Percentiles rank a stretch among this genome's conserved stretches.
Evolutionary conservation across 768 basidiomycete genomes (phyloP).

Genomic region (Cyathus striatus): DNA sequence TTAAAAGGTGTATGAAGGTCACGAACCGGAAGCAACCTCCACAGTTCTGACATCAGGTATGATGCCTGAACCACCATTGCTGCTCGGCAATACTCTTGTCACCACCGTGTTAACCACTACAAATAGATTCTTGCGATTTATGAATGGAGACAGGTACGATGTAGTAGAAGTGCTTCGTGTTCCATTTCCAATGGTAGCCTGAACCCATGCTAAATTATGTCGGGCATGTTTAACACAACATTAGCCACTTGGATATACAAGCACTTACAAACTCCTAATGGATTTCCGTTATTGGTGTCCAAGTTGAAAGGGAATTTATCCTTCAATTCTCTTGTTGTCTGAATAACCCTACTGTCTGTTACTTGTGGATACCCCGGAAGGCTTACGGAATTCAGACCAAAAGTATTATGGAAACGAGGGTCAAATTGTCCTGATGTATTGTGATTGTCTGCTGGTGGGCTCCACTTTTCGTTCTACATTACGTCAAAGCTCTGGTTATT

Average conservation of each 20-base stretch:
- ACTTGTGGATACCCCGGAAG: slow-evolving; percentile 10
- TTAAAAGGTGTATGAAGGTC: background rate
- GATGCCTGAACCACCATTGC: too few species aligned
- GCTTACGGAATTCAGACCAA: slow-evolving; percentile 16
- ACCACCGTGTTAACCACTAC: slow-evolving; percentile 4
- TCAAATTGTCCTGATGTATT: slow-evolving; percentile 17
- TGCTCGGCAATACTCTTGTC: slow-evolving; percentile 3
- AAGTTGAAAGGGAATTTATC: slow-evolving; percentile 21
- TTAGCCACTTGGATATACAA: background rate
- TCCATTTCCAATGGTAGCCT: slow-evolving; percentile 3
- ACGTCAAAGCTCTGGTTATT: background rate
- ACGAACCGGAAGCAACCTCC: slow-evolving; percentile 5
- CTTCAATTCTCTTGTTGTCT: slow-evolving; percentile 12
- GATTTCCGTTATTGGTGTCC: slow-evolving; percentile 24
- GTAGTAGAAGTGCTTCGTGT: slow-evolving; percentile 4
- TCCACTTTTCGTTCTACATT: slow-evolving; percentile 16
- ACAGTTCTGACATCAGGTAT: slow-evolving; percentile 7
- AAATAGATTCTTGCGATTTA: slow-evolving; percentile 4
- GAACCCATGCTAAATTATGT: background rate
- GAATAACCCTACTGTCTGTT: slow-evolving; percentile 13
- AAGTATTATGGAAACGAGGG: slow-evolving; percentile 17
- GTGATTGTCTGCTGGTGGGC: slow-evolving; percentile 14
- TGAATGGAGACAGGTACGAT: background rate
- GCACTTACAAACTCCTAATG: background rate
- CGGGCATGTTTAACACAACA: background rate